Base-by-base conservation (phyloP, 2,329 filamentous ascomycete genomes). In the Epichloe gansuensis region DNA sequence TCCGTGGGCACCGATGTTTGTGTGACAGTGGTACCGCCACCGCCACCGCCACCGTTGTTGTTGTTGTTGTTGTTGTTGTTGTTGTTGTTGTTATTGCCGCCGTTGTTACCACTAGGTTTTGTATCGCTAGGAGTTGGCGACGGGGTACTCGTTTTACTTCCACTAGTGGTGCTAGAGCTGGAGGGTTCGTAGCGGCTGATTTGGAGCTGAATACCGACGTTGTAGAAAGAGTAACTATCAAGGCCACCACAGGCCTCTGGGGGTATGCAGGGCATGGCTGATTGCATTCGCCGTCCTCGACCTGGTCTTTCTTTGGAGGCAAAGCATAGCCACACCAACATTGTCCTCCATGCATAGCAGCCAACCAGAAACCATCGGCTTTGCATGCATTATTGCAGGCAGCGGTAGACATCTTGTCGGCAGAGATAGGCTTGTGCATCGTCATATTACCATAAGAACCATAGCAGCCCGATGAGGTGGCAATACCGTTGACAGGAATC, bases 281-380 rank as follows among this genome's bases (percentile, higher is more conserved):
- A 62, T 79, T 73, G 70, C 90, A 95, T 15, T 81, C 69, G 7
- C 64, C 65, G 62, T 84, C 76, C 45, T 75, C 70, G 6, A 80
- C 76, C 55, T 82, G 64, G 42, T 72, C 71, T 15, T 70, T 70
- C 41, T 72, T 61, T 15, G 82, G 73, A 0, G 90, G 90, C 47
- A 91, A 75, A 54, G 74, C 68, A 57, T 81, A 70, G 54, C 89
- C 90, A 62, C 90, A 95, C 62, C 75, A 87, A 69, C 90, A 95
- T 17, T 74, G 72, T 15, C 78, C 78, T 17, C 75, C 74, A 7
- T 75, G 78, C 45, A 87, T 69, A 35, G 75, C 88, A 61, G 83
- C 80, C 7, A 89, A 85, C 1, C 75, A 59, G 35, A 66, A 71
- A 38, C 76, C 73, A 7, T 72, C 61, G 0, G 67, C 62, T 3